Evolutionary conservation across 805 yeast genomes (phyloP).

Genomic region (Cyberlindnera lachancei): DNA sequence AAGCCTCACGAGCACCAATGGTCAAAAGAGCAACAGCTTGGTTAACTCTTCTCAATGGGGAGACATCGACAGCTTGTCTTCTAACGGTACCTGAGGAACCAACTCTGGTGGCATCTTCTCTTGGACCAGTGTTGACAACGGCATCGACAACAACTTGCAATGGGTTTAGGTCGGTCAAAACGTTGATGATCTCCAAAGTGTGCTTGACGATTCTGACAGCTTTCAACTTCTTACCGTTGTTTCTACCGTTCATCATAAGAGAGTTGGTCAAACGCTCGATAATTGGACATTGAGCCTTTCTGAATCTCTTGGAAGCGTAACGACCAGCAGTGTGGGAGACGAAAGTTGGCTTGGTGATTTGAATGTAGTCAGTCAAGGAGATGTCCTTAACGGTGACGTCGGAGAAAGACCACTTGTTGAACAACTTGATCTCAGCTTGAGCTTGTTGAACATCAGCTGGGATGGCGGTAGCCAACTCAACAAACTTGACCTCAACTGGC

Average conservation of each 20-base stretch:
- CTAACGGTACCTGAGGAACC: slow-evolving; percentile 99
- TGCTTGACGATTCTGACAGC: slow-evolving; percentile 99
- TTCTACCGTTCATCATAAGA: slow-evolving; percentile 99
- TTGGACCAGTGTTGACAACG: slow-evolving; percentile 99
- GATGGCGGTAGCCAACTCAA: slow-evolving; percentile 88
- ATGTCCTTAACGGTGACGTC: slow-evolving; percentile 97
- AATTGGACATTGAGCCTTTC: slow-evolving; percentile 99
- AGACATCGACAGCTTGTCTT: slow-evolving; percentile 99
- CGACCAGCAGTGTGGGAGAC: slow-evolving; percentile 99
- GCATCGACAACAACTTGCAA: slow-evolving; percentile 99
- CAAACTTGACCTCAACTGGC: slow-evolving; percentile 70
- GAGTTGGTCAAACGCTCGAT: slow-evolving; percentile 99
- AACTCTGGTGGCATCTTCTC: slow-evolving; percentile 99
- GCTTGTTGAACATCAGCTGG: slow-evolving; percentile 96
- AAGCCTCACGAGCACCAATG: slow-evolving; percentile 99
- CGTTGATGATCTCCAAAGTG: slow-evolving; percentile 95
- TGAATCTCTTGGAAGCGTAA: slow-evolving; percentile 98
- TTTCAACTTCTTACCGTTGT: slow-evolving; percentile 99
- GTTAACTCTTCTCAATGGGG: slow-evolving; percentile 99
- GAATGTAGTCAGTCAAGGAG: slow-evolving; percentile 97
- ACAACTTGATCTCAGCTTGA: slow-evolving; percentile 91
- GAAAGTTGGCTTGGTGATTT: slow-evolving; percentile 95
- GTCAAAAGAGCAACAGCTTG: slow-evolving; percentile 97
- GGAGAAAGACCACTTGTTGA: slow-evolving; percentile 99
- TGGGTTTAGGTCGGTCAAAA: slow-evolving; percentile 98